Evolutionary conservation across 176 grass and related monocot genomes (phyloP).

Genomic region (Puccinellia tenuiflora): DNA sequence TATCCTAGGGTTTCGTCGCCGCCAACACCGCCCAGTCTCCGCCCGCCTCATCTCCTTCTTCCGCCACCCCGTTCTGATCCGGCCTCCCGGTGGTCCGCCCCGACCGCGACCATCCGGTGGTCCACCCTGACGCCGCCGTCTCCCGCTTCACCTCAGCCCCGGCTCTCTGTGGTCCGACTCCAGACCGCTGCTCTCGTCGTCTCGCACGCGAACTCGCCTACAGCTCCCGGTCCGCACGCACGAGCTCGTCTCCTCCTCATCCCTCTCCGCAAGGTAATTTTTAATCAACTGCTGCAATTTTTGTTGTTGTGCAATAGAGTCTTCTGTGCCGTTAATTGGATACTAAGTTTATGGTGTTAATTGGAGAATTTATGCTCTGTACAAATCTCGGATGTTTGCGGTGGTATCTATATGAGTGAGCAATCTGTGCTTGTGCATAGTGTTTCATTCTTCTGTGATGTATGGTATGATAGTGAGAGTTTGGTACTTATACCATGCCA

Average conservation of each 20-base stretch:
- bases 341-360: neutral
- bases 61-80: neutral
- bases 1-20: neutral
- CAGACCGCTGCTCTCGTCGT: neutral
- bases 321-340: neutral
- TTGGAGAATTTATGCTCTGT: neutral
- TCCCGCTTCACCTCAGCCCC: neutral
- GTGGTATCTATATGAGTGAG: neutral
- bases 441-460: neutral
- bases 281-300: neutral
- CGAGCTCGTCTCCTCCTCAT: neutral
- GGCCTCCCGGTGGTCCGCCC: neutral
- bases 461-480: neutral
- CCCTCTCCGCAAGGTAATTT: neutral
- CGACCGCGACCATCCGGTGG: neutral
- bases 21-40: neutral
- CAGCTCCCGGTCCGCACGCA: neutral
- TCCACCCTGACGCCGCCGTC: no score
- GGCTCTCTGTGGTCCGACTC: neutral
- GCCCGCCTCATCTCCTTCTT: neutral
- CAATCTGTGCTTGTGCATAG: neutral
- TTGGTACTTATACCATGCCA: neutral
- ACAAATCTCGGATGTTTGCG: neutral
- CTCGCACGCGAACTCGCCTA: neutral
- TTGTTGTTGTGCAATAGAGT: neutral